phyloP scores from a whole-genome alignment of 192 early-diverging fungal genomes.

The Umbelopsis sp. region DNA sequence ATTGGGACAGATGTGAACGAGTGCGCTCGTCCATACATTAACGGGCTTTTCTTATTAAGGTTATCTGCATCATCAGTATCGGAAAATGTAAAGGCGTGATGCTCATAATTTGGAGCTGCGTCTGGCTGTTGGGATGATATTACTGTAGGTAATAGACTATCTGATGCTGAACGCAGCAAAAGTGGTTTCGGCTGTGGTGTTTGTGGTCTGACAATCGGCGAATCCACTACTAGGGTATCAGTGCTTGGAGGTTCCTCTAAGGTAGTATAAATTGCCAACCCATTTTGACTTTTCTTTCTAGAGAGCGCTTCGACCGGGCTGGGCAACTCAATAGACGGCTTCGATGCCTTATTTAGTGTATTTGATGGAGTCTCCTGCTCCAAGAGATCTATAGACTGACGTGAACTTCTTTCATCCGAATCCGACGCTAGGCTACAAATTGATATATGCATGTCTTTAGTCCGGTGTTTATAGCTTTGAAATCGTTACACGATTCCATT shows the following conservation, averaged over 20 bases:
- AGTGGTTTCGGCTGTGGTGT: background rate
- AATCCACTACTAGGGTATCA: background rate
- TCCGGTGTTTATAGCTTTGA: background rate
- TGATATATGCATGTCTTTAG: too few species aligned
- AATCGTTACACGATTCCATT: too few species aligned
- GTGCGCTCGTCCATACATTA: background rate
- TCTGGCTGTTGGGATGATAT: constrained; percentile 6
- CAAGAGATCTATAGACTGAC: background rate
- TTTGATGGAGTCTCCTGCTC: constrained; percentile 1
- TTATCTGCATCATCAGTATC: background rate
- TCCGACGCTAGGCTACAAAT: background rate
- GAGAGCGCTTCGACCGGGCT: too few species aligned
- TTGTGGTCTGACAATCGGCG: background rate
- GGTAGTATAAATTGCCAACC: background rate
- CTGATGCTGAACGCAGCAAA: background rate
- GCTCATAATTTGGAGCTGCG: background rate
- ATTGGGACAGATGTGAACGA: constrained; percentile 12
- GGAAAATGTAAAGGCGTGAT: too few species aligned
- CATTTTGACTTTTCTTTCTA: background rate
- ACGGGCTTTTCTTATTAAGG: background rate
- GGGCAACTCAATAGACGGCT: background rate
- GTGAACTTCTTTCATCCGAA: background rate
- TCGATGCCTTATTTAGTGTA: background rate
- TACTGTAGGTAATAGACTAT: background rate
- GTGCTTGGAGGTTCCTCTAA: background rate